Evolutionary conservation across 2,329 filamentous ascomycete species (phyloP).

Genomic region (Fragosphaeria purpurea): DNA sequence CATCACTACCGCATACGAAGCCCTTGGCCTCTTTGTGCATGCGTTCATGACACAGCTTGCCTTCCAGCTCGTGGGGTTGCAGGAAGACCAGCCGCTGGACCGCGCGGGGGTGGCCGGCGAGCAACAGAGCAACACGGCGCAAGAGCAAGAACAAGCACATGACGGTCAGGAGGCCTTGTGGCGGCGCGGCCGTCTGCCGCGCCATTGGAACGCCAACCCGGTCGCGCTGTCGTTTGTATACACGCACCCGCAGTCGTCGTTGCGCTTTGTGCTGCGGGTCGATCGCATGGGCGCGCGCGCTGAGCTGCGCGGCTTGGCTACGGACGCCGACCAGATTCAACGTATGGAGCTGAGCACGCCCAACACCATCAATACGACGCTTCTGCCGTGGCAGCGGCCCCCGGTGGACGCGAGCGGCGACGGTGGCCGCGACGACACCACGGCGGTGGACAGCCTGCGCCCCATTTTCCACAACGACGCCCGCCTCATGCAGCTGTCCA

Average conservation of each 20-base stretch:
- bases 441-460: constrained; percentile 23
- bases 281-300: constrained; percentile 74
- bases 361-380: constrained; percentile 60
- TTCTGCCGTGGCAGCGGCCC: constrained; percentile 42
- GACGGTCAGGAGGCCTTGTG: background rate
- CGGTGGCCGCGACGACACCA: too few species aligned
- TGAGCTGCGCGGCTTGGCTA: constrained; percentile 68
- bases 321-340: constrained; percentile 72
- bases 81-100: constrained; percentile 42
- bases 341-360: constrained; percentile 64
- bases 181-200: constrained; percentile 48
- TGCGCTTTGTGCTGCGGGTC: constrained; percentile 73
- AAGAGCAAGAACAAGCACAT: too few species aligned
- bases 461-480: constrained; percentile 64
- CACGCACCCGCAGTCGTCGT: constrained; percentile 72
- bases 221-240: constrained; percentile 76
- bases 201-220: constrained; percentile 68
- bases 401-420: constrained; percentile 6
- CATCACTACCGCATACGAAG: constrained; percentile 66
- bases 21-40: constrained; percentile 73
- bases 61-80: constrained; percentile 74
- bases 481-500: constrained; percentile 57
- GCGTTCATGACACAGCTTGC: constrained; percentile 71
- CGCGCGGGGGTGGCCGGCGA: too few species aligned
- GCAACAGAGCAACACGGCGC: too few species aligned